A percentile compares a stretch with the other conserved stretches of the same genome.
These are phyloP conservation scores for Aspergillus melleus DNA, from an alignment of 2,329 filamentous ascomycete species.

Conservation along the genomic window DNA sequence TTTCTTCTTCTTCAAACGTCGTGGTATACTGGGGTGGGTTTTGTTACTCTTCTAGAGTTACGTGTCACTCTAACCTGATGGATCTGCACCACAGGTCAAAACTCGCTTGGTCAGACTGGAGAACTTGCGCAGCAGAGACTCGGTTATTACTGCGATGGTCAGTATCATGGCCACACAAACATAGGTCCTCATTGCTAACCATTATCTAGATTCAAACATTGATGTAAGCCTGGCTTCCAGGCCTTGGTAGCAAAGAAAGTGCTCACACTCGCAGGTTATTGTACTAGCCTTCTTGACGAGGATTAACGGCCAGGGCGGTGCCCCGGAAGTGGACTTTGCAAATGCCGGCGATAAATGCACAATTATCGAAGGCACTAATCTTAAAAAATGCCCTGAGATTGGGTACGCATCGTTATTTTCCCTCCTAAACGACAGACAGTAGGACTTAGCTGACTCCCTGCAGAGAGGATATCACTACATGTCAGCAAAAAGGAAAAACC, in stretches of 20 bases:
- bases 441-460: neutral
- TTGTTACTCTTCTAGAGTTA: neutral
- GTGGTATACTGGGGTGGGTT: constrained; percentile 64
- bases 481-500: constrained; percentile 67
- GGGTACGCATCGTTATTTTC: constrained; percentile 50
- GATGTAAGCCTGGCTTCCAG: constrained; percentile 18
- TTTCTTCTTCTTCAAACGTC: constrained; percentile 54
- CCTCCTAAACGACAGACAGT: neutral
- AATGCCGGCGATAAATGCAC: constrained; percentile 64
- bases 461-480: constrained; percentile 53
- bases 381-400: constrained; percentile 64
- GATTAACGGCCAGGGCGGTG: constrained; percentile 53
- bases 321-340: constrained; percentile 62
- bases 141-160: constrained; percentile 60
- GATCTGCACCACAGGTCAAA: constrained; percentile 51
- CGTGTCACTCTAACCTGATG: neutral
- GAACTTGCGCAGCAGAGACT: constrained; percentile 55
- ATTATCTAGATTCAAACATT: constrained; percentile 26
- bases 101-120: constrained; percentile 55
- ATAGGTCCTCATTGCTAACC: too few species aligned
- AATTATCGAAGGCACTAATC: constrained; percentile 56
- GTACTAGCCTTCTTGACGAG: constrained; percentile 63
- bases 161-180: constrained; percentile 21
- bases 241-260: neutral
- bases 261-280: constrained; percentile 52